phyloP scores from a whole-genome alignment of 2,329 filamentous ascomycete species.

The Pyrenophora teres region DNA sequence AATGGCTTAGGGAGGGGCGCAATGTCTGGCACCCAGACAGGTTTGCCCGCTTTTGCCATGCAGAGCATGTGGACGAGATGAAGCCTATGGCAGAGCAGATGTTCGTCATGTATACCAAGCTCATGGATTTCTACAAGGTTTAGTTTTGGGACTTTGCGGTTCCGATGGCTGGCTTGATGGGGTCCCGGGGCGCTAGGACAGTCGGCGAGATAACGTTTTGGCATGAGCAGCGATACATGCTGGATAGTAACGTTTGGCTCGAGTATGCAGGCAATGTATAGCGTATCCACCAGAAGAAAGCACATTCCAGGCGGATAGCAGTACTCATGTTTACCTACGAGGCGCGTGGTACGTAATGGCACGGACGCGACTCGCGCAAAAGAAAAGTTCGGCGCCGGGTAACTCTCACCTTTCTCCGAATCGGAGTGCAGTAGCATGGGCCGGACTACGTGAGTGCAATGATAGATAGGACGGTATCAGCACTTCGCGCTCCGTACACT shows the following conservation, averaged over 20 bases:
- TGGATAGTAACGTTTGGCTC: not conserved
- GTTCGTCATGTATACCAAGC: conserved; percentile 36
- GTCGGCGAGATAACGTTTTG: too few relatives aligned
- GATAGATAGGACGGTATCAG: conserved; percentile 19
- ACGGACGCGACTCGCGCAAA: conserved; percentile 14
- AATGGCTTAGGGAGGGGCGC: conserved; percentile 35
- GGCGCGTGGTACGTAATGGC: conserved; percentile 24
- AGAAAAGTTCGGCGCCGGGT: conserved; percentile 32
- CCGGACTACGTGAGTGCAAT: conserved; percentile 25
- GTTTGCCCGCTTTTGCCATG: conserved; percentile 34
- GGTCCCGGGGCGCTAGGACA: too few relatives aligned
- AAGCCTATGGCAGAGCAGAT: conserved; percentile 32
- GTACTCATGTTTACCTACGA: too few relatives aligned
- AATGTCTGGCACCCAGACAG: conserved; percentile 43
- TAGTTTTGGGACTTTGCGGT: not conserved
- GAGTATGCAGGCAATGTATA: conserved; percentile 2
- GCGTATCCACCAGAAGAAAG: not conserved
- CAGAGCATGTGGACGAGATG: conserved; percentile 25
- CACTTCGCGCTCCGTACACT: conserved; percentile 24
- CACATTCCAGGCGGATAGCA: too few relatives aligned
- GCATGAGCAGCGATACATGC: not conserved
- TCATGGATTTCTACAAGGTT: conserved; percentile 27
- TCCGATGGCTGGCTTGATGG: too few relatives aligned
- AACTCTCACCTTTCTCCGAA: conserved; percentile 17
- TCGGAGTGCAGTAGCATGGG: conserved; percentile 10